These are phyloP conservation scores for Aureobasidium subglaciale DNA, from an alignment of 2,329 filamentous ascomycete species.

Conservation along the genomic window DNA sequence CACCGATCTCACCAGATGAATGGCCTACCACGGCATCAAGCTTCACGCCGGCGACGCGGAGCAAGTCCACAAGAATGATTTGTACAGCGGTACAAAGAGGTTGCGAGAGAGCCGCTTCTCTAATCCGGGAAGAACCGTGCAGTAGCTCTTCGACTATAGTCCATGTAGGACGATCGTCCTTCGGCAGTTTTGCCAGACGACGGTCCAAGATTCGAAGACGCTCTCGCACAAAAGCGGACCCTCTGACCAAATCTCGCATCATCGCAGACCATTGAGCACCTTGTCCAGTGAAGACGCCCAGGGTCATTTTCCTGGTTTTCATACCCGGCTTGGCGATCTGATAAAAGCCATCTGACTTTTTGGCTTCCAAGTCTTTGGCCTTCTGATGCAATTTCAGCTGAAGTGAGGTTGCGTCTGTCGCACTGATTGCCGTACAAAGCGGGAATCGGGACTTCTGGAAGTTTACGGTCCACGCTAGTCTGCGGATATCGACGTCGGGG, in stretches of 20 bases:
- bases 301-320: neutral
- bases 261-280: conserved; percentile 27
- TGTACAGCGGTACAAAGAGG: conserved; percentile 50
- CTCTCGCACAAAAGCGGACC: no score
- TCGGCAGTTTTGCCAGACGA: no score
- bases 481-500: neutral
- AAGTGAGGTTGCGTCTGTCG: no score
- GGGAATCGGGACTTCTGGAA: neutral
- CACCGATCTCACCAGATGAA: conserved; percentile 29
- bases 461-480: neutral
- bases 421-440: no score
- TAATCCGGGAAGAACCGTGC: neutral
- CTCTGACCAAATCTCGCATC: neutral
- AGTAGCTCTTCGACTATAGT: no score
- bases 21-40: conserved; percentile 25
- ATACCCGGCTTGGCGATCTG: no score
- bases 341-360: neutral
- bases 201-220: no score
- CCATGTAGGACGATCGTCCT: no score
- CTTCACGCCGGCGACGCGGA: conserved; percentile 22
- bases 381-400: neutral
- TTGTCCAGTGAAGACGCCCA: conserved; percentile 30
- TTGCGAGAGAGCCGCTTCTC: conserved; percentile 26
- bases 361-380: neutral
- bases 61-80: conserved; percentile 39